phyloP scores from a whole-genome alignment of 2,329 filamentous ascomycete genomes.

The Colletotrichum orchidophilum region DNA sequence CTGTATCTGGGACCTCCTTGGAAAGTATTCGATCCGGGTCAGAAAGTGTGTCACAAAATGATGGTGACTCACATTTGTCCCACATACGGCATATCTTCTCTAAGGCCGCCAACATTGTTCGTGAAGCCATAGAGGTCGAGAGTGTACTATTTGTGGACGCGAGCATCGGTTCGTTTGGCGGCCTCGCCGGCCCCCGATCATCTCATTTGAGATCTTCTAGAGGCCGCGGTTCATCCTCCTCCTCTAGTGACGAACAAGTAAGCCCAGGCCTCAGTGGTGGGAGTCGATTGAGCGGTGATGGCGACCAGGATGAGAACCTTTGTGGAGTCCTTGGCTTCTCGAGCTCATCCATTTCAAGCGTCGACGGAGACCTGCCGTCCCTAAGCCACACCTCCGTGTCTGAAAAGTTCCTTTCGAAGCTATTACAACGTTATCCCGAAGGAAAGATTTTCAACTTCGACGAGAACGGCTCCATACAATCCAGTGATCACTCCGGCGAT shows the following conservation, averaged over 20 bases:
- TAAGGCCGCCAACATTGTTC: constrained; percentile 54
- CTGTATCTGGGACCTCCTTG: not conserved
- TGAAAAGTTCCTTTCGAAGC: constrained; percentile 49
- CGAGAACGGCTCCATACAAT: constrained; percentile 46
- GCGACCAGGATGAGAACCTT: not conserved
- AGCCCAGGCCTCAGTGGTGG: not conserved
- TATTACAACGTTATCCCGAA: constrained; percentile 54
- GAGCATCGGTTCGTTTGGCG: constrained; percentile 39
- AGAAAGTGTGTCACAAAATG: not conserved
- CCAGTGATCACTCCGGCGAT: constrained; percentile 42
- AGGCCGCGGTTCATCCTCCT: constrained; percentile 22
- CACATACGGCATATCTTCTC: constrained; percentile 46
- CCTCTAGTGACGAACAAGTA: constrained; percentile 36
- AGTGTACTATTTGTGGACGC: constrained; percentile 31
- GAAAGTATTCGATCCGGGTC: constrained; percentile 42
- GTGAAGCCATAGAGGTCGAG: constrained; percentile 49
- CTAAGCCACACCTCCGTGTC: constrained; percentile 41
- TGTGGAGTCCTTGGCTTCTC: constrained; percentile 52
- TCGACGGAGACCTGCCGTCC: constrained; percentile 39
- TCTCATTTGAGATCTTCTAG: not conserved
- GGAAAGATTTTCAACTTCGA: constrained; percentile 58
- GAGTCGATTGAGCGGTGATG: not conserved
- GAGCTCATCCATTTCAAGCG: constrained; percentile 43
- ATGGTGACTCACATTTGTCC: not conserved
- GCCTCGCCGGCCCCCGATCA: constrained; percentile 35